Evolutionary conservation across 1,284 basidiomycete genomes (phyloP).

Genomic region (Sporisorium sorghi): DNA sequence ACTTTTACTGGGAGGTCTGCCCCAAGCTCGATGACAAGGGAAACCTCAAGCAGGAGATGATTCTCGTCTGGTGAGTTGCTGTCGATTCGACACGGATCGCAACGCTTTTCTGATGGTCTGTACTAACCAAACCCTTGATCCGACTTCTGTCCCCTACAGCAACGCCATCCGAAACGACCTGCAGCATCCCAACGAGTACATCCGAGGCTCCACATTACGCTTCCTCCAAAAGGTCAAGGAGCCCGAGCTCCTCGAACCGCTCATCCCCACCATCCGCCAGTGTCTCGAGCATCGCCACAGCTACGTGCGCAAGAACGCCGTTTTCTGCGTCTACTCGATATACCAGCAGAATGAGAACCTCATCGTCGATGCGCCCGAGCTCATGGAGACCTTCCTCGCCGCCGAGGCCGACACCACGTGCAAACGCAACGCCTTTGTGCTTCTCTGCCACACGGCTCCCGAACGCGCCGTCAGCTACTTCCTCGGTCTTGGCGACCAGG

Average conservation of each 20-base stretch:
- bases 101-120: neutral
- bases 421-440: conserved; percentile 96
- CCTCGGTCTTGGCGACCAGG: conserved; percentile 83
- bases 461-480: conserved; percentile 92
- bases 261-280: conserved; percentile 90
- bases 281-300: conserved; percentile 98
- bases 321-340: conserved; percentile 94
- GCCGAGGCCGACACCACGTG: conserved; percentile 90
- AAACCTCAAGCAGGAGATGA: conserved; percentile 99
- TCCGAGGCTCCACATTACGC: conserved; percentile 93
- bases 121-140: neutral
- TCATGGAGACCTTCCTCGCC: conserved; percentile 96
- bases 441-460: conserved; percentile 88
- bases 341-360: conserved; percentile 85
- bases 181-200: conserved; percentile 99
- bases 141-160: conserved; percentile 5
- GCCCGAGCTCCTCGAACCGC: conserved; percentile 91
- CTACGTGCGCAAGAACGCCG: conserved; percentile 98
- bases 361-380: conserved; percentile 95
- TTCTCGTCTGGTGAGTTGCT: conserved; percentile 80
- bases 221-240: conserved; percentile 97
- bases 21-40: conserved; percentile 97
- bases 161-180: conserved; percentile 98
- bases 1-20: conserved; percentile 99
- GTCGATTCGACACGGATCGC: neutral